Base-by-base conservation (phyloP, 2,329 filamentous ascomycete genomes). In the Thielaviopsis ethacetica region DNA sequence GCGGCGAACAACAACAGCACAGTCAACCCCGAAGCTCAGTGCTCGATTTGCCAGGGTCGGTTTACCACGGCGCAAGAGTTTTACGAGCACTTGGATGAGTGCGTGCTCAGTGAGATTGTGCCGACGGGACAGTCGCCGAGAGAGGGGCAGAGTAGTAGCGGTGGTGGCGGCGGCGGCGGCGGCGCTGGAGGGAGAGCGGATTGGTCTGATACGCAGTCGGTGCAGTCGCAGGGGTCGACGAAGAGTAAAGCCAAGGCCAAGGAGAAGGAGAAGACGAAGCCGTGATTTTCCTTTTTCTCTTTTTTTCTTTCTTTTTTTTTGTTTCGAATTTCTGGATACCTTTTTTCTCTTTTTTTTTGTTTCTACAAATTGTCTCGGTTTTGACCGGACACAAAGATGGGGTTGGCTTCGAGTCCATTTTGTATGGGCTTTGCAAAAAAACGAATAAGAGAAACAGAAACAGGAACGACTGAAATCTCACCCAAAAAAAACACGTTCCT, bases 1-100 rank as follows among this genome's bases (percentile, higher is more conserved):
- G 61, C 65, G 0, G 64, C 64, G 5, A 57, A 62, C 2, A 63
- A 65, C n/a, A 26, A 55, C 19, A 54, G 56, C 49, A 57, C 56
- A 21, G 56, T 57, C n/a, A 53, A 49, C 22, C 57, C 61, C 34
- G 61, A 65, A 21, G 91, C 90, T 63, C 89, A 86, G 69, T 97
- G 91, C 71, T 95, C 89, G 3, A 97, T 93, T 63, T 97, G 91
- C 71, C 80, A 83, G 50, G 88, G 82, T 7, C 73, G 75, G 15
- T 97, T 95, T 69, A 78, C 79, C 64, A 91, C 85, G 62, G 88
- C 91, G 2, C 91, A 97, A 71, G 91, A 96, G 67, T 96, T 96
- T 73, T 96, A 97, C 70, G 91, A 97, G 73, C 91, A 97, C 76
- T 76, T 96, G 64, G 91, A 86, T 63, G 79, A 82, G 64, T 82